Base-by-base conservation (phyloP, 2,329 filamentous ascomycete genomes). In the Cytospora piceicola region DNA sequence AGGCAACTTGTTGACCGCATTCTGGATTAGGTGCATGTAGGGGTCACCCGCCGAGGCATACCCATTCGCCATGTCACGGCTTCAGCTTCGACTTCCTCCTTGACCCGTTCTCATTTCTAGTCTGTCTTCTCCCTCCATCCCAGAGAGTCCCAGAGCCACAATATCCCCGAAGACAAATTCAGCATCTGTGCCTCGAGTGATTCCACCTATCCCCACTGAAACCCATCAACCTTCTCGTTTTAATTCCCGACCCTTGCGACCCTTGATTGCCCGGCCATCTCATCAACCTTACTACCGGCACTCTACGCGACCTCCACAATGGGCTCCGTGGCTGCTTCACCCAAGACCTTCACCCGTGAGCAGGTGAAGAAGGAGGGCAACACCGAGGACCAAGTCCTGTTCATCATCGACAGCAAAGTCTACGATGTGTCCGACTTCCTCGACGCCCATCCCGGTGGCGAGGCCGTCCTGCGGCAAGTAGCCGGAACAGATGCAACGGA, bases 401-500 rank as follows among this genome's bases (percentile, higher is more conserved):
- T 91, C 78, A 89, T 96, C 73, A 88, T 96, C 77, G 92, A 96
- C 81, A 88, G 90, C 78, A 90, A 89, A 73, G 91, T 96, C 74
- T 96, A 96, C 82, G 91, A 96, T 78, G 84, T 94, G 15, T 89
- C 89, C 67, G 92, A 96, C 70, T 96, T 96, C 77, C 78, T 93
- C 71, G 91, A 95, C 74, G 92, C 90, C 27, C 93, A 96, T 73
- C 93, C 93, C 0, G 92, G 92, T 71, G 93, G 92, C 72, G 88
- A 89, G 72, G 88, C 90, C 53, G 92, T 96, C 29, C 86, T 96
- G 46, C 84, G 86, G 62, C 92, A 96, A 78, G 86, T 94, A 57
- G 93, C 91, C 34, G 93, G 93, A 68, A 85, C 87, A 70, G 93
- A 96, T 74, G 92, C 92, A 59, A 96, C 93, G 2, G 80, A 84